Percentiles rank a stretch among this genome's conserved stretches.
Conservation (phyloP, 164 flowering plant species). For the Magnolia officinalis region DNA sequence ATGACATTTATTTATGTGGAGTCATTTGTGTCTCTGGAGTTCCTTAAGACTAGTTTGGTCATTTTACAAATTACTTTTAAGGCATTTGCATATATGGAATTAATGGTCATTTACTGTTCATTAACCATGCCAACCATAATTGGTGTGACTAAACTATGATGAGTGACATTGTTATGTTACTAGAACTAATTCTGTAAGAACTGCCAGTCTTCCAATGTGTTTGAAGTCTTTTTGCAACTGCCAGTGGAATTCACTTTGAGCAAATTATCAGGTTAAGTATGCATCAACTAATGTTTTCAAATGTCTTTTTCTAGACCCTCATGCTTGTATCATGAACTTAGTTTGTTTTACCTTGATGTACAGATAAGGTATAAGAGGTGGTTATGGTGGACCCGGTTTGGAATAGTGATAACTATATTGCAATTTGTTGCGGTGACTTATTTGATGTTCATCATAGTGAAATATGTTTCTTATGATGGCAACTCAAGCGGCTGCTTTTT, state of each 20-base stretch:
- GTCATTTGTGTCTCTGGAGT: background rate
- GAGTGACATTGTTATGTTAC: background rate
- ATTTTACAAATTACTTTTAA: too few species aligned
- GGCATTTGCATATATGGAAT: background rate
- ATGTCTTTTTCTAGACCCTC: background rate
- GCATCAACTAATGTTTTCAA: background rate
- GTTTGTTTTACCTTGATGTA: constrained; percentile 16
- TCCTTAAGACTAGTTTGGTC: background rate
- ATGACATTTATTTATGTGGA: background rate
- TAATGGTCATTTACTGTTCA: background rate
- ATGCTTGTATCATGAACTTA: background rate
- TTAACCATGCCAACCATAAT: background rate
- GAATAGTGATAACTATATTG: constrained; percentile 44
- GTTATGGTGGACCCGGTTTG: constrained; percentile 79
- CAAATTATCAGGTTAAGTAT: background rate
- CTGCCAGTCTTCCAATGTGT: background rate
- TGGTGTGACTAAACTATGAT: background rate
- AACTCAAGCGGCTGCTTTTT: constrained; percentile 36
- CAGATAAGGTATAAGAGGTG: constrained; percentile 67
- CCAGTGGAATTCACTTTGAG: background rate
- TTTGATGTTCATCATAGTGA: constrained; percentile 33
- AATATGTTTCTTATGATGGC: constrained; percentile 27
- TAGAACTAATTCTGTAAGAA: too few species aligned
- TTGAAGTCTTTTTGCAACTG: background rate
- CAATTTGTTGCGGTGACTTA: constrained; percentile 58